Conservation (phyloP, 495 filamentous ascomycete species). For the Friedmanniomyces simplex region DNA sequence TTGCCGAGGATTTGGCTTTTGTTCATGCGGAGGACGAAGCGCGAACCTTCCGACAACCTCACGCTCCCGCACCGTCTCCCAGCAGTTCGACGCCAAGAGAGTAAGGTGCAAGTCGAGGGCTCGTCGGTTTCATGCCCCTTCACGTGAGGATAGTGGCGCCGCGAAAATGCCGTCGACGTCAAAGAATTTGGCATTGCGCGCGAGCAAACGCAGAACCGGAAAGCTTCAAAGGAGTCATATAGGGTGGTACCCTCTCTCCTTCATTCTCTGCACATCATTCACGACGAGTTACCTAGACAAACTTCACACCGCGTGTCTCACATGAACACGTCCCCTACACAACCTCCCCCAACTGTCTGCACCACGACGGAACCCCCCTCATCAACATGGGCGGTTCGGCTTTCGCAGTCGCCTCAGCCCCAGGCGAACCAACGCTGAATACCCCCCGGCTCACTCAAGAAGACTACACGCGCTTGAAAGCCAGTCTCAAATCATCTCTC, state of each 20-base stretch:
- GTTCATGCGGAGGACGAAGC: too few relatives aligned
- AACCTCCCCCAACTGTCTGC: too few relatives aligned
- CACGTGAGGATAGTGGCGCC: too few relatives aligned
- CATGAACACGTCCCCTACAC: too few relatives aligned
- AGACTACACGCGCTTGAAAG: constrained; percentile 16
- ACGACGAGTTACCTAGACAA: not conserved
- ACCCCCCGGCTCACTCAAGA: constrained; percentile 23
- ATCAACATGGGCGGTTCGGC: constrained; percentile 29
- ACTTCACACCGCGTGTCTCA: too few relatives aligned
- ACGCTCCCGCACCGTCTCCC: too few relatives aligned
- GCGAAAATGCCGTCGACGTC: too few relatives aligned
- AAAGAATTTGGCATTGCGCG: not conserved
- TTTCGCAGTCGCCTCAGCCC: constrained; percentile 21
- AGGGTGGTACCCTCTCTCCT: not conserved
- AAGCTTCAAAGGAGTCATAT: not conserved
- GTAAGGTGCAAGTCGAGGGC: too few relatives aligned
- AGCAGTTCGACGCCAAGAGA: too few relatives aligned
- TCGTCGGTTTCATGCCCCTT: too few relatives aligned
- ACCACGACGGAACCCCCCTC: not conserved
- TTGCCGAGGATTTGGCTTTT: too few relatives aligned
- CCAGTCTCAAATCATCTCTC: not conserved
- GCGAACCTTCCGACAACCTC: too few relatives aligned
- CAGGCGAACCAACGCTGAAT: constrained; percentile 17
- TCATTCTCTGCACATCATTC: not conserved
- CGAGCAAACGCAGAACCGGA: not conserved